phyloP scores from a whole-genome alignment of 1,284 basidiomycete genomes.

The Cryptococcus hybrid region DNA sequence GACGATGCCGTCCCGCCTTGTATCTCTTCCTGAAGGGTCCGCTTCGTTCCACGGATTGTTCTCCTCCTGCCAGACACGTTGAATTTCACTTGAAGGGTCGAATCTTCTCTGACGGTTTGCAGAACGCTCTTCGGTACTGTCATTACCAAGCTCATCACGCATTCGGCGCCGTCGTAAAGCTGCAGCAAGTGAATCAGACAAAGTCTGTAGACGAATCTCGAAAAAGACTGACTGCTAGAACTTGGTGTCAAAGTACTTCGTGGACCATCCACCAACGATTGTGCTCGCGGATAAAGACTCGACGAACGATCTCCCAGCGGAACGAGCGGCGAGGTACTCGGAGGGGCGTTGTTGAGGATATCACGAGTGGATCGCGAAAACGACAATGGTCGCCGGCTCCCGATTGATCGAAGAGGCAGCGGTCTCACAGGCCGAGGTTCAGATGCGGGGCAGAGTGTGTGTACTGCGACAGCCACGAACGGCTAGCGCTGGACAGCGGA shows the following conservation, averaged over 20 bases:
- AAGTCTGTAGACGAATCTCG: background rate
- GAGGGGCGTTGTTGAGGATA: background rate
- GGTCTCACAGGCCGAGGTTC: background rate
- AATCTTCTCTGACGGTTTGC: background rate
- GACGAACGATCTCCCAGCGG: background rate
- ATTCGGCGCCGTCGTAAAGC: background rate
- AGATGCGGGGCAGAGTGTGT: background rate
- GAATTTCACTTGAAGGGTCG: background rate
- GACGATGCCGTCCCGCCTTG: constrained; percentile 18
- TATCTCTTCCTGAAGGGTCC: constrained; percentile 8
- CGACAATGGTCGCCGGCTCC: background rate
- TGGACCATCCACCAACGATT: background rate
- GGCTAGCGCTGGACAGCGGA: background rate
- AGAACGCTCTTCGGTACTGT: background rate
- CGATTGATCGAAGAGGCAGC: background rate
- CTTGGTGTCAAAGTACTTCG: background rate
- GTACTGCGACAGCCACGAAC: background rate
- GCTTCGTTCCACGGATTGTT: background rate
- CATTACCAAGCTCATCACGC: background rate
- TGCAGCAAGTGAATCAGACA: background rate
- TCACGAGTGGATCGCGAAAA: background rate
- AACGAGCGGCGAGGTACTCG: background rate
- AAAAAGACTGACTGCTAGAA: background rate
- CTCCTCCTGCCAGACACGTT: background rate
- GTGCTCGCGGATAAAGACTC: too few species aligned